Evolutionary conservation across 495 filamentous ascomycete genomes (phyloP).

Genomic region (Glutinoglossum americanum): DNA sequence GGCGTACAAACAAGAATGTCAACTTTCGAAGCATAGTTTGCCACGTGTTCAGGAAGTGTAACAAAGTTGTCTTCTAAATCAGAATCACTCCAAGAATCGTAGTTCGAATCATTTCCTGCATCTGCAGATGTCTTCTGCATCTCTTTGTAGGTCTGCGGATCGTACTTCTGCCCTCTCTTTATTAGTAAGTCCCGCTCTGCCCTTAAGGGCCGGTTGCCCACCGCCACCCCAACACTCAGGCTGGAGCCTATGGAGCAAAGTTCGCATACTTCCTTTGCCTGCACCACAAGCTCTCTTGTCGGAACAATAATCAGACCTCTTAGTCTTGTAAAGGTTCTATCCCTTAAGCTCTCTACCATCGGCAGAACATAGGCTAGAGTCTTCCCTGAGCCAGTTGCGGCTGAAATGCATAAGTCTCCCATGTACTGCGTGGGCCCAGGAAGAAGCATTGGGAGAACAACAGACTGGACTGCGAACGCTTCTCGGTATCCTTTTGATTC

Average conservation of each 20-base stretch:
- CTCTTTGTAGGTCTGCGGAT: conserved; percentile 27
- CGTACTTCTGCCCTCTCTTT: conserved; percentile 34
- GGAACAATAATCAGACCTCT: conserved; percentile 68
- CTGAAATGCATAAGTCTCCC: conserved; percentile 71
- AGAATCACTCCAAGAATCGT: conserved; percentile 8
- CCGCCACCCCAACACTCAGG: conserved; percentile 56
- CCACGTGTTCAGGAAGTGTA: conserved; percentile 36
- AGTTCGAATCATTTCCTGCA: conserved; percentile 18
- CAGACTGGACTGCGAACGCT: conserved; percentile 71
- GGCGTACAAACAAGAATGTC: conserved; percentile 87
- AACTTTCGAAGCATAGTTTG: conserved; percentile 41
- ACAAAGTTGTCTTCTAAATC: conserved; percentile 19
- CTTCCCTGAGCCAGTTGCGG: conserved; percentile 84
- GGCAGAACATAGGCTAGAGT: conserved; percentile 83
- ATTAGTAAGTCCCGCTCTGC: conserved; percentile 53
- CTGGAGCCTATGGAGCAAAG: conserved; percentile 39
- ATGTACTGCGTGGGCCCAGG: conserved; percentile 29
- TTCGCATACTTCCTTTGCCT: conserved; percentile 53
- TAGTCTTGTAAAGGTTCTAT: conserved; percentile 34
- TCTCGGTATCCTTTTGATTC: conserved; percentile 41
- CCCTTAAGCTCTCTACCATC: conserved; percentile 49
- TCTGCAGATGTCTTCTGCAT: conserved; percentile 9
- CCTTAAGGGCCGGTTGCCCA: conserved; percentile 55
- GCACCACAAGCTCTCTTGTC: conserved; percentile 71
- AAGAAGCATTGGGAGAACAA: conserved; percentile 56